Evolutionary conservation across 306 rosid species (phyloP).

Genomic region (Cyamopsis tetragonoloba): DNA sequence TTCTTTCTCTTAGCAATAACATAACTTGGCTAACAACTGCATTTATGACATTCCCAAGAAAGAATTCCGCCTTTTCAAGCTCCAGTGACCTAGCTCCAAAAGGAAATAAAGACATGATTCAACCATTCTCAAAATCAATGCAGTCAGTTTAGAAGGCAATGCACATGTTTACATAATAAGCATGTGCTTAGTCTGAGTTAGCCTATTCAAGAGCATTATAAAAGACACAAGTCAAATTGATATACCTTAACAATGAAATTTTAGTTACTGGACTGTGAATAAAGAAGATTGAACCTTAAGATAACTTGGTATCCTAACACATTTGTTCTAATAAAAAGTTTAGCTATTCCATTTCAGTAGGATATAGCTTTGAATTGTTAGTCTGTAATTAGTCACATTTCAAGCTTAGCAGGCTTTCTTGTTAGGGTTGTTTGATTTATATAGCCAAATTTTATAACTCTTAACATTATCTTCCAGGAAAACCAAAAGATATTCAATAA

Average conservation of each 20-base stretch:
- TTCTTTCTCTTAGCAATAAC: conserved; percentile 82
- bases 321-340: not conserved
- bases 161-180: not conserved
- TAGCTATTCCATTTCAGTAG: not conserved
- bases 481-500: conserved; percentile 13
- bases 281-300: not conserved
- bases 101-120: conserved; percentile 24
- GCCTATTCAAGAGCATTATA: not conserved
- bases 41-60: conserved; percentile 84
- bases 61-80: conserved; percentile 83
- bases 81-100: conserved; percentile 65
- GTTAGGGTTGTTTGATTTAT: conserved; percentile 4
- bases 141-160: conserved; percentile 5
- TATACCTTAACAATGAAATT: not conserved
- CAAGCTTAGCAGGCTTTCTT: conserved; percentile 12
- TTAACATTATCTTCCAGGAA: not conserved
- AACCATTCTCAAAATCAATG: conserved; percentile 21
- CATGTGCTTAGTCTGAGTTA: not conserved
- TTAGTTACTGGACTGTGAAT: not conserved
- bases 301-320: not conserved
- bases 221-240: not conserved
- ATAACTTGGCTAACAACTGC: conserved; percentile 99
- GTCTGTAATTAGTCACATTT: not conserved
- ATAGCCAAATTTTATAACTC: not conserved
- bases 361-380: conserved; percentile 15